Evolutionary conservation across 768 basidiomycete genomes (phyloP).

Genomic region (Rhizopogon vinicolor): DNA sequence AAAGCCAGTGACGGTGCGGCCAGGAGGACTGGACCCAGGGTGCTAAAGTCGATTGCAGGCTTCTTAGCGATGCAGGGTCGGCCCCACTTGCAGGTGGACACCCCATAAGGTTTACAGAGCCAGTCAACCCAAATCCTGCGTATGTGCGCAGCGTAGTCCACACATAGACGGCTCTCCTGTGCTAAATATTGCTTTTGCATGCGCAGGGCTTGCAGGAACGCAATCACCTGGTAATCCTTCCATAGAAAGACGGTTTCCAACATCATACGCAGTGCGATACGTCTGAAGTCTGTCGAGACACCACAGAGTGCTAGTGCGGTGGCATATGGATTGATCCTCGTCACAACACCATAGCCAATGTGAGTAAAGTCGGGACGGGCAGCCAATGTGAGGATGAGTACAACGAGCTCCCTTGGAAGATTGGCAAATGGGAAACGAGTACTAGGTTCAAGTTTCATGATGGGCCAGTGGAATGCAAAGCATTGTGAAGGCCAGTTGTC

Average conservation of each 20-base stretch:
- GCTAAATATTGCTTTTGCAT: conserved; percentile 16
- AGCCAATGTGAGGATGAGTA: too few species aligned
- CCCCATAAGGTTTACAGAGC: conserved; percentile 16
- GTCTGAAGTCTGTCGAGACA: conserved; percentile 29
- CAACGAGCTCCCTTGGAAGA: too few species aligned
- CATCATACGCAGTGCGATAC: conserved; percentile 31
- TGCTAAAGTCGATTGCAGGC: conserved; percentile 15
- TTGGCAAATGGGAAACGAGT: too few species aligned
- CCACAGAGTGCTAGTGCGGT: conserved; percentile 28
- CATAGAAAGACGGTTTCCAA: conserved; percentile 34
- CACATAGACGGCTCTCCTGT: conserved; percentile 15
- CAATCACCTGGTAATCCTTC: background rate
- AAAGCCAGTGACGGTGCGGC: conserved; percentile 23
- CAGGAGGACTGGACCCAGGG: conserved; percentile 4
- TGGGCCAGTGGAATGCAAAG: too few species aligned
- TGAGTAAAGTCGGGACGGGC: too few species aligned
- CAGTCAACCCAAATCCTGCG: conserved; percentile 32
- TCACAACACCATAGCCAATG: too few species aligned
- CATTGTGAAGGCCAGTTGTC: too few species aligned
- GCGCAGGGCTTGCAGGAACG: conserved; percentile 29
- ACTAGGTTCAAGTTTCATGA: too few species aligned
- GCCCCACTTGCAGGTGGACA: background rate
- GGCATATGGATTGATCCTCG: conserved; percentile 6
- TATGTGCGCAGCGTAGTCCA: conserved; percentile 28
- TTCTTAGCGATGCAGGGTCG: background rate